Evolutionary conservation across 306 rosid genomes (phyloP).

Genomic region (Biancaea sappan): DNA sequence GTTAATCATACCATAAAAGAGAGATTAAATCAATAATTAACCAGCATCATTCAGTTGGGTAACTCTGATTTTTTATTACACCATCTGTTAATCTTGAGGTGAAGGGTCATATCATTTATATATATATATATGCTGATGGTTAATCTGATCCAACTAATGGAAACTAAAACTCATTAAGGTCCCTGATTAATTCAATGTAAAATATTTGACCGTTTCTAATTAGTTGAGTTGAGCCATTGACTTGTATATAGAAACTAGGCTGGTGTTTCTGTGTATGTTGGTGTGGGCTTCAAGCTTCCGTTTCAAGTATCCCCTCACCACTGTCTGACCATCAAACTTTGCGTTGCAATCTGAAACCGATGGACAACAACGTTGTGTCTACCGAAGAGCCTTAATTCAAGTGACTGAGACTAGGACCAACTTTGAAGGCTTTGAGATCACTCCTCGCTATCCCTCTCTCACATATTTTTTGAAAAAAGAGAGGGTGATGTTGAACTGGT

Average conservation of each 20-base stretch:
- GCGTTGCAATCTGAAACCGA: slow-evolving; percentile 34
- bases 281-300: background rate
- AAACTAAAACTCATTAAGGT: background rate
- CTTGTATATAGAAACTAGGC: background rate
- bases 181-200: slow-evolving; percentile 14
- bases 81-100: background rate
- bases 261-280: background rate
- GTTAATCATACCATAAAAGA: too few relatives aligned
- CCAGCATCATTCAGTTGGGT: background rate
- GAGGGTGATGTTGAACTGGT: slow-evolving; percentile 43
- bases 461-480: slow-evolving; percentile 16
- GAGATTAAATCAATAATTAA: background rate
- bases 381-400: slow-evolving; percentile 39
- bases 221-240: slow-evolving; percentile 29
- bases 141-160: background rate
- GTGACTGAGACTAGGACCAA: slow-evolving; percentile 60
- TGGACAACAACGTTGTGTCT: slow-evolving; percentile 47
- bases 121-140: background rate
- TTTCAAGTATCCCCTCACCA: background rate
- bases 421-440: slow-evolving; percentile 67
- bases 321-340: slow-evolving; percentile 16
- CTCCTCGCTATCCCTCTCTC: slow-evolving; percentile 54
- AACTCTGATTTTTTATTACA: background rate
- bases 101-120: background rate
- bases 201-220: background rate